A percentile compares a stretch with the other conserved stretches of the same genome.
Conservation (phyloP, 148 eudicot genomes). For the Arbutus unedo region DNA sequence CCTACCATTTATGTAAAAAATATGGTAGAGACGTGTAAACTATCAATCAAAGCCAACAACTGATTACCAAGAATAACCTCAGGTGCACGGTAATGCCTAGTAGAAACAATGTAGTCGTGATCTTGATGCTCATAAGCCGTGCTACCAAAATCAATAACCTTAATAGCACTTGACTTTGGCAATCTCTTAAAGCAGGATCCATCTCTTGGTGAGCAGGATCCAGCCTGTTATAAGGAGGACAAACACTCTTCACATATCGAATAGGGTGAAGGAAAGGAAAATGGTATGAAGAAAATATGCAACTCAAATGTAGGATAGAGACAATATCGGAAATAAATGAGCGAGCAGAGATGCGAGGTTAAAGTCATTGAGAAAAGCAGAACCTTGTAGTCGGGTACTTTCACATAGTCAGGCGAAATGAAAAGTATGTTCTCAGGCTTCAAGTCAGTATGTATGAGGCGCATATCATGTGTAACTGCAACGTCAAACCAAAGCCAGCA, state of each 20-base stretch:
- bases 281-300: not conserved
- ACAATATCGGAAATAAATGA: not conserved
- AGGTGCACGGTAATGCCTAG: slow-evolving; percentile 90
- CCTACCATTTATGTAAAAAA: not conserved
- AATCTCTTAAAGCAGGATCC: slow-evolving; percentile 64
- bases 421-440: slow-evolving; percentile 87
- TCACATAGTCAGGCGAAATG: slow-evolving; percentile 54
- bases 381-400: slow-evolving; percentile 75
- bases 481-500: slow-evolving; percentile 17
- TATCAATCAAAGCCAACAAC: not conserved
- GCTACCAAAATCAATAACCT: slow-evolving; percentile 96
- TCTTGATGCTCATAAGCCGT: slow-evolving; percentile 67
- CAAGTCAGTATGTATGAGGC: slow-evolving; percentile 79
- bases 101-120: slow-evolving; percentile 72
- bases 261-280: not conserved
- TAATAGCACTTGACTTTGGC: slow-evolving; percentile 90
- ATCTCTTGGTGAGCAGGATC: slow-evolving; percentile 73
- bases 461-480: slow-evolving; percentile 90
- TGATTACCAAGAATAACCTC: slow-evolving; percentile 27
- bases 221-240: slow-evolving; percentile 36
- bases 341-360: not conserved
- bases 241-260: not conserved
- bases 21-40: not conserved
- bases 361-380: not conserved
- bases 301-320: not conserved